Base-by-base conservation (phyloP, 228 moss, liverwort and hornwort genomes). In the Sphagnum magellanicum region DNA sequence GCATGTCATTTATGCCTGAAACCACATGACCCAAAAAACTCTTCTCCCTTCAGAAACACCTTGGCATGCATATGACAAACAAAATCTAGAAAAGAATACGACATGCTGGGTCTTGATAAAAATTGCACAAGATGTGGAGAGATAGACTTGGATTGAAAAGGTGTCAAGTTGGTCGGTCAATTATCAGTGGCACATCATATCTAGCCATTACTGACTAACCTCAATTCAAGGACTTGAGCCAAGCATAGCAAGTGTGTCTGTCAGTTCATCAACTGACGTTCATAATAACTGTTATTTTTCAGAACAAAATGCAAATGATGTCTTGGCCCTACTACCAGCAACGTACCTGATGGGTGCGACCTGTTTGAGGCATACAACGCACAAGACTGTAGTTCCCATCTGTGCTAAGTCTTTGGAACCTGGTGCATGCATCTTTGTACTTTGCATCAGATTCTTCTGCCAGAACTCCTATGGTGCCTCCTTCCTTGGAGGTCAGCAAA, bases 281-380 rank as follows among this genome's bases (percentile, higher is more conserved):
- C 32, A 32, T 32, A 32, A 32, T 32, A 32, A 32, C 32, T 32
- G 32, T 32, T 32, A 32, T 32, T 32, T 32, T 32, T 32, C 1
- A 2, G 32, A 32, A 32, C 3, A 32, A 32, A 32, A 32, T 32
- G 32, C 32, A 32, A 32, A 32, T 32, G 32, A 32, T 32, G 32
- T 32, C 32, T 32, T 32, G 32, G 32, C 32, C 32, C 32, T 32
- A 2, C 32, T 32, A 32, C 32, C 32, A 32, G 32, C 12, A 55
- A 12, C 17, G 79, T 68, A 89, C 95, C 89, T 98, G 93, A 83
- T 98, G 97, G 16, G 97, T 98, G 71, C 97, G 90, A 59, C 97
- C 97, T 68, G 93, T 98, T 48, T 84, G 76, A 58, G 97, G 97
- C 81, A 91, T 88, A 77, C 97, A 98, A 68, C 85, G 85, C 61